phyloP scores from a whole-genome alignment of 345 rosid genomes.

The Hypericum perforatum region DNA sequence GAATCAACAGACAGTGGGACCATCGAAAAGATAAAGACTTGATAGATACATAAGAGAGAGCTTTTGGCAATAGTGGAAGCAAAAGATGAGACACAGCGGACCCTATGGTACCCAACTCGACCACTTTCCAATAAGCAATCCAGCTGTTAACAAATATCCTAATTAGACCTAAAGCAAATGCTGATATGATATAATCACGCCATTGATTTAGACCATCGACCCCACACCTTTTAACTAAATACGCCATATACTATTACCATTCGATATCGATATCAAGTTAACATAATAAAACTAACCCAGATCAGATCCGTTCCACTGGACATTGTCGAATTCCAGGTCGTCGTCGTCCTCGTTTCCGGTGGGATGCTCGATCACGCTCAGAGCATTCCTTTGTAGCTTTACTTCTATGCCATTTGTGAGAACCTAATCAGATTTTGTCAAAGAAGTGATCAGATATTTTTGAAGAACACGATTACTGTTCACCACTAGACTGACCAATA shows the following conservation, averaged over 20 bases:
- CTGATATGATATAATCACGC: background rate
- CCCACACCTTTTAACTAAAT: background rate
- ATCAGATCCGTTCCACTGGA: constrained; percentile 28
- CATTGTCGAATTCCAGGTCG: too few species aligned
- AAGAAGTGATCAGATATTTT: constrained; percentile 9
- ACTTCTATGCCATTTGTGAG: constrained; percentile 97
- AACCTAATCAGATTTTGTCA: constrained; percentile 42
- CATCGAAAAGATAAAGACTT: constrained; percentile 31
- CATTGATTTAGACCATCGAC: too few species aligned
- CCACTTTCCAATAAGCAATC: constrained; percentile 13
- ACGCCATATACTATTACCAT: too few species aligned
- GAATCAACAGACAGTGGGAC: constrained; percentile 30
- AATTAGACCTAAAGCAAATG: background rate
- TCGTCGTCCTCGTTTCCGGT: constrained; percentile 23
- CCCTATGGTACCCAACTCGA: constrained; percentile 49
- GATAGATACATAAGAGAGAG: constrained; percentile 21
- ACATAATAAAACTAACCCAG: constrained; percentile 44
- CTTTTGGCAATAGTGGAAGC: constrained; percentile 45
- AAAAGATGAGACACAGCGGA: constrained; percentile 47
- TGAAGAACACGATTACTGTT: background rate
- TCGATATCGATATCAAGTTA: too few species aligned
- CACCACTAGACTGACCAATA: too few species aligned
- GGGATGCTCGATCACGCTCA: constrained; percentile 91
- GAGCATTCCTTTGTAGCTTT: constrained; percentile 94
- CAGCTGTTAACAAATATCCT: background rate